Evolutionary conservation across 192 early-diverging fungal genomes (phyloP).

Genomic region (Geosiphon pyriformis): DNA sequence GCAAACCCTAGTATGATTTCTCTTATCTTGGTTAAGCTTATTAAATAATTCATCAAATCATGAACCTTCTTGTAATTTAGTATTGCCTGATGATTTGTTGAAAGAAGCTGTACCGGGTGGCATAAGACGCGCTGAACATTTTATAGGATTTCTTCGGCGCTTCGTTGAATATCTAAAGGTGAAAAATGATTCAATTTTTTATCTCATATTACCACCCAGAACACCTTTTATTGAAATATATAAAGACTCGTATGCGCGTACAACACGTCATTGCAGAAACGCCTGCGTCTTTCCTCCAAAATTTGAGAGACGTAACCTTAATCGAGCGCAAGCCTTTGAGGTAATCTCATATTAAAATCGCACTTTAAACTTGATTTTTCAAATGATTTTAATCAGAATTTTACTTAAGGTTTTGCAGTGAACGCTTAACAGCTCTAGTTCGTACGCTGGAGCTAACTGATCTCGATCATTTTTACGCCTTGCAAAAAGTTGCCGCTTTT

Average conservation of each 20-base stretch:
- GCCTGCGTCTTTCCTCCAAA: slow-evolving; percentile 87
- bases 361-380: slow-evolving; percentile 8
- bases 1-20: slow-evolving; percentile 68
- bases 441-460: slow-evolving; percentile 91
- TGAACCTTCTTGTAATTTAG: slow-evolving; percentile 26
- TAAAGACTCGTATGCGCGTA: slow-evolving; percentile 84
- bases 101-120: slow-evolving; percentile 94
- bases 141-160: slow-evolving; percentile 91
- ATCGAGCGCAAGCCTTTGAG: slow-evolving; percentile 93
- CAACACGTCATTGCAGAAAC: slow-evolving; percentile 97
- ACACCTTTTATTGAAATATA: neutral
- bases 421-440: slow-evolving; percentile 83
- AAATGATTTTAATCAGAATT: neutral
- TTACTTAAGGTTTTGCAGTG: slow-evolving; percentile 68
- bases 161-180: slow-evolving; percentile 98
- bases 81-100: slow-evolving; percentile 88
- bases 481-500: slow-evolving; percentile 85
- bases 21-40: neutral
- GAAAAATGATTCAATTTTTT: neutral
- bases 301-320: slow-evolving; percentile 90
- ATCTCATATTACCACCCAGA: neutral
- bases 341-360: slow-evolving; percentile 1
- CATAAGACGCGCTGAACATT: slow-evolving; percentile 96
- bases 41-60: neutral
- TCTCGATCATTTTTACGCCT: slow-evolving; percentile 76